Conservation (phyloP, 805 yeast species). For the Candida sonorensis region DNA sequence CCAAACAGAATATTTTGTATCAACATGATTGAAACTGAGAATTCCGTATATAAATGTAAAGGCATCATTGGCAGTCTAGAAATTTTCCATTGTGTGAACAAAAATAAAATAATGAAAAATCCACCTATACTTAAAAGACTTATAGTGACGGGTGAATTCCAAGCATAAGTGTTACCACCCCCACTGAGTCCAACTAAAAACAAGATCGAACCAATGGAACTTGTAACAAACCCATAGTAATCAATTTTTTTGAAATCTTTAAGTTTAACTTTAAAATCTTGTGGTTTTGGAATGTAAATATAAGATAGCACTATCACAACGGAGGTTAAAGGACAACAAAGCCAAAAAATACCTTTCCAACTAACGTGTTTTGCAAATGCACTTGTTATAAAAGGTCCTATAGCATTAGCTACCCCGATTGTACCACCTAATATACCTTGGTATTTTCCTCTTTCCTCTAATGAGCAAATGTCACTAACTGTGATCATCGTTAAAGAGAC, state of each 20-base stretch:
- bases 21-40: constrained; percentile 29
- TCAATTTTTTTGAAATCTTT: constrained; percentile 43
- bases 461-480: constrained; percentile 46
- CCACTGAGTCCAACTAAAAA: constrained; percentile 52
- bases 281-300: constrained; percentile 31
- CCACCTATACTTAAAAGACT: constrained; percentile 38
- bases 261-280: constrained; percentile 22
- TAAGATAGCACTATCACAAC: constrained; percentile 24
- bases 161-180: constrained; percentile 52
- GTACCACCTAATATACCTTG: constrained; percentile 49
- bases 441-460: constrained; percentile 47
- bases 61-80: constrained; percentile 52
- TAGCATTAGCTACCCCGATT: constrained; percentile 44
- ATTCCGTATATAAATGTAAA: constrained; percentile 32
- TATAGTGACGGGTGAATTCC: constrained; percentile 43
- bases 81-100: constrained; percentile 43
- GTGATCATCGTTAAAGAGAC: constrained; percentile 45
- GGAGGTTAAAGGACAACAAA: constrained; percentile 36
- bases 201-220: constrained; percentile 42
- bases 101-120: constrained; percentile 32
- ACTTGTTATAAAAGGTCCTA: constrained; percentile 53
- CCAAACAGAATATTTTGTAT: constrained; percentile 42
- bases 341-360: constrained; percentile 49
- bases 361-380: constrained; percentile 35
- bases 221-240: constrained; percentile 42